phyloP scores from a whole-genome alignment of 306 rosid species.

The Rosa multiflora region DNA sequence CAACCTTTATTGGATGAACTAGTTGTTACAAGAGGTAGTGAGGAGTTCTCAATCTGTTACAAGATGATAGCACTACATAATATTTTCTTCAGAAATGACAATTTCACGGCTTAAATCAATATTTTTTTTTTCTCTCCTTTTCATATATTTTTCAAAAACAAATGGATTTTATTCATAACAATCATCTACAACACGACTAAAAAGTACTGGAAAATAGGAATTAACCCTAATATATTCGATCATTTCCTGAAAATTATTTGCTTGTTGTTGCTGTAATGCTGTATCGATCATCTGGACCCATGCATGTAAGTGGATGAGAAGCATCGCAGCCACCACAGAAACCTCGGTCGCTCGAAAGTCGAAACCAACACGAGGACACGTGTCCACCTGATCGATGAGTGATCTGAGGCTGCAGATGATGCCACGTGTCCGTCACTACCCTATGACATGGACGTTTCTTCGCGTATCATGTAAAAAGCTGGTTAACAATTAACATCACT shows the following conservation, averaged over 20 bases:
- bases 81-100: too few species aligned
- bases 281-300: neutral
- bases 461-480: neutral
- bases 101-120: too few species aligned
- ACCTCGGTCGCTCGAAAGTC: neutral
- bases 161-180: too few species aligned
- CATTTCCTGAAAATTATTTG: conserved; percentile 1
- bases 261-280: neutral
- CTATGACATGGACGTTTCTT: conserved; percentile 9
- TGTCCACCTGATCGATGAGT: conserved; percentile 15
- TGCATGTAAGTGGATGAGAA: conserved; percentile 2
- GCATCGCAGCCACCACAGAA: conserved; percentile 18
- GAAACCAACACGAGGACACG: conserved; percentile 18
- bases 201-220: neutral
- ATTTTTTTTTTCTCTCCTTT: too few species aligned
- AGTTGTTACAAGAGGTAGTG: too few species aligned
- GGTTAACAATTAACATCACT: neutral
- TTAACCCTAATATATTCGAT: neutral
- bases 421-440: conserved; percentile 12
- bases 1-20: too few species aligned
- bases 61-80: too few species aligned
- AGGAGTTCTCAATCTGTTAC: too few species aligned
- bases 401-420: conserved; percentile 10
- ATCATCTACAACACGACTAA: too few species aligned
- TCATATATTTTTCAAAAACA: too few species aligned